Evolutionary conservation across 768 basidiomycete genomes (phyloP).

Genomic region (Leccinum olivaceopallidum): DNA sequence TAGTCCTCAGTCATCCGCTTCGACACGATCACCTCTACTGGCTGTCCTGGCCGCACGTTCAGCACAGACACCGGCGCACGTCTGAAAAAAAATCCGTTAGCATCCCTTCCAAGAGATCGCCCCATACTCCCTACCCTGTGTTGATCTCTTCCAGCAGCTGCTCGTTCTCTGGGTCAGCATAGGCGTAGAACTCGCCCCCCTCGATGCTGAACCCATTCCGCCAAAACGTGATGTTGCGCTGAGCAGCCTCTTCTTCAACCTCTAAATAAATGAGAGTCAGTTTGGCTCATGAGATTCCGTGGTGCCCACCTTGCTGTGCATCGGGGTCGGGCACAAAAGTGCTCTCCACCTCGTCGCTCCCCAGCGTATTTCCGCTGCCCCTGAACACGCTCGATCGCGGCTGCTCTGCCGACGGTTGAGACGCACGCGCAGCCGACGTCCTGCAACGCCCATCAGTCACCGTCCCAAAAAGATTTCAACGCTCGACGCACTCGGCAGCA

Average conservation of each 20-base stretch:
- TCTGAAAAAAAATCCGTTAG: constrained; percentile 36
- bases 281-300: not conserved
- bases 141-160: constrained; percentile 75
- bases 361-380: constrained; percentile 82
- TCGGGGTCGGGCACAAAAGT: constrained; percentile 73
- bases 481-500: constrained; percentile 68
- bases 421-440: constrained; percentile 19
- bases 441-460: constrained; percentile 12
- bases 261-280: not conserved
- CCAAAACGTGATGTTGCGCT: constrained; percentile 89
- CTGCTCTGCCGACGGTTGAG: constrained; percentile 15
- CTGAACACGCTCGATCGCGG: constrained; percentile 44
- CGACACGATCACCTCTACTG: constrained; percentile 78
- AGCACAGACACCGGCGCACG: constrained; percentile 79
- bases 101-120: not conserved
- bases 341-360: constrained; percentile 87
- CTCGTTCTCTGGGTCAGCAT: constrained; percentile 76
- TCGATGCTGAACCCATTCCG: constrained; percentile 87
- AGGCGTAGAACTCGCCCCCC: constrained; percentile 81
- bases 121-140: constrained; percentile 54
- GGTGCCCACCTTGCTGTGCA: constrained; percentile 33
- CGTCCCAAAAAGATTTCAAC: not conserved
- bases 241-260: constrained; percentile 54
- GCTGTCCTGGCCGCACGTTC: constrained; percentile 73
- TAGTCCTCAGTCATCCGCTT: constrained; percentile 75